Conservation (phyloP, 1,284 basidiomycete genomes). For the Leccinum fallax region DNA sequence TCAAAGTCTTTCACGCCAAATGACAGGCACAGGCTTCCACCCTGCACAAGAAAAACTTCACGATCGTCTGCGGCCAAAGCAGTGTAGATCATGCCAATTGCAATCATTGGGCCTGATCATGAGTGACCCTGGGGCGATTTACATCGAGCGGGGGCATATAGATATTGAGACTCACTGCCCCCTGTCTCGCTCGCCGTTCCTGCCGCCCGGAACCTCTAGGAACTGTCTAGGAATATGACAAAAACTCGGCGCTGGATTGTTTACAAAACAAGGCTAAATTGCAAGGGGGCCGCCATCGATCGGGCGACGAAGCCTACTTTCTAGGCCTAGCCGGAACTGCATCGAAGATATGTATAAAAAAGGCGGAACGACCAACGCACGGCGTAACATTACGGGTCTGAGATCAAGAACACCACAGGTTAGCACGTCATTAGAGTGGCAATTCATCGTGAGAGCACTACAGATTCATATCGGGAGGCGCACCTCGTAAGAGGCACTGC, state of each 20-base stretch:
- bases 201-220: neutral
- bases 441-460: neutral
- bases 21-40: neutral
- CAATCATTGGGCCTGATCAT: neutral
- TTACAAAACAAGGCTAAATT: neutral
- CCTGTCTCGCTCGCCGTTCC: neutral
- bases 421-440: neutral
- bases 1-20: neutral
- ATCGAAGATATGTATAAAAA: neutral
- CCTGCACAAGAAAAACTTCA: neutral
- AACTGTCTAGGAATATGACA: neutral
- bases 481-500: neutral
- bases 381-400: neutral
- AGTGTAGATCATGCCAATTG: neutral
- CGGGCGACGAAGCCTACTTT: neutral
- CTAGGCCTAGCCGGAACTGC: neutral
- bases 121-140: neutral
- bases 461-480: neutral
- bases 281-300: neutral
- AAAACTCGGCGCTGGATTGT: neutral
- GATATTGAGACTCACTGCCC: neutral
- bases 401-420: neutral
- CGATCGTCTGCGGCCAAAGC: neutral
- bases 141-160: neutral
- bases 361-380: neutral